These are phyloP conservation scores for Penicillium simplicissimum DNA, from an alignment of 495 filamentous ascomycete species.

Conservation along the genomic window DNA sequence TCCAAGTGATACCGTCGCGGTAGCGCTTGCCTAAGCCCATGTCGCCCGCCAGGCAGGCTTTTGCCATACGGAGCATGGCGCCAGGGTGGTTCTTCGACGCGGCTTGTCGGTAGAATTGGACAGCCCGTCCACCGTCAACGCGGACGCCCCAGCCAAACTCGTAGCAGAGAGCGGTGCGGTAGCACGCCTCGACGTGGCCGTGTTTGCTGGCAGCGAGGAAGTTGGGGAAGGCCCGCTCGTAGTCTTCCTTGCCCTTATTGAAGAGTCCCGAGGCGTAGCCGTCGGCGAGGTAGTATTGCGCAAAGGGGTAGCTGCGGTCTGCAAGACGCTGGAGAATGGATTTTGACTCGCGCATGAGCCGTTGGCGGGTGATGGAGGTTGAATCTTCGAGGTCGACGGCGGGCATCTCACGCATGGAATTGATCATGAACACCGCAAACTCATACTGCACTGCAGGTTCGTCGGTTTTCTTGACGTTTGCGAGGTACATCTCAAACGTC, in stretches of 20 bases:
- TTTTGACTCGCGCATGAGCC: slow-evolving; percentile 83
- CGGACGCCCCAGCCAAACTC: slow-evolving; percentile 97
- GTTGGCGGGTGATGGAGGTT: slow-evolving; percentile 52
- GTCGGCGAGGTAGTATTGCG: slow-evolving; percentile 96
- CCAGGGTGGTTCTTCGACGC: slow-evolving; percentile 94
- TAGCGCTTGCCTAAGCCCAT: slow-evolving; percentile 83
- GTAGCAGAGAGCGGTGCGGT: slow-evolving; percentile 91
- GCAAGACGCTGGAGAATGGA: slow-evolving; percentile 83
- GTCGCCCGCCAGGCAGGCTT: slow-evolving; percentile 85
- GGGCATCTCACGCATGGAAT: slow-evolving; percentile 70
- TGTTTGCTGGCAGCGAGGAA: slow-evolving; percentile 96
- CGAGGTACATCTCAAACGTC: slow-evolving; percentile 95
- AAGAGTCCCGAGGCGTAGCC: slow-evolving; percentile 94
- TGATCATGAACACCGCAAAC: slow-evolving; percentile 91
- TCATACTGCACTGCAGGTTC: slow-evolving; percentile 88
- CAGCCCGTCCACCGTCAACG: slow-evolving; percentile 84
- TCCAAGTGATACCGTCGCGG: slow-evolving; percentile 92
- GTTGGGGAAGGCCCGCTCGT: slow-evolving; percentile 84
- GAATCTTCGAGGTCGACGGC: slow-evolving; percentile 41
- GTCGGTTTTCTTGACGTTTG: slow-evolving; percentile 94
- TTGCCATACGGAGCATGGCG: slow-evolving; percentile 87
- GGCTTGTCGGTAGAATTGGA: slow-evolving; percentile 86
- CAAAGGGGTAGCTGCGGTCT: slow-evolving; percentile 88
- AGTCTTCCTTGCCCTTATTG: slow-evolving; percentile 86
- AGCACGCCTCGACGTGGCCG: slow-evolving; percentile 94